Evolutionary conservation across 169 alveolate genomes (phyloP).

Genomic region (Eimeria acervulina): DNA sequence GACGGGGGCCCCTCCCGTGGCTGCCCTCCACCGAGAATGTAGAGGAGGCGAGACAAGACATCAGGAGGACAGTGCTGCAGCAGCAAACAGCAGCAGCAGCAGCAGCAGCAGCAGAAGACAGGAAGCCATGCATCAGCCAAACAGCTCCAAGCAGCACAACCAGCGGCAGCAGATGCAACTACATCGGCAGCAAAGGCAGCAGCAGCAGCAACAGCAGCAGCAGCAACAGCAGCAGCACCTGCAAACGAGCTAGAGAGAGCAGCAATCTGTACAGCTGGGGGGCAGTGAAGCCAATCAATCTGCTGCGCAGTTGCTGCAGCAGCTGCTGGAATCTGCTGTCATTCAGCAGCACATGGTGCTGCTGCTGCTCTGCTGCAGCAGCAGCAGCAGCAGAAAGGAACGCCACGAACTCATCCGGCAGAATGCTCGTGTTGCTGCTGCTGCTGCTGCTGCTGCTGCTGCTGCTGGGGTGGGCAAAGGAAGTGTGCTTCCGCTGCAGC

Average conservation of each 20-base stretch:
- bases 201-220: conserved; percentile 1
- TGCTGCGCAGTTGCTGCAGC: conserved; percentile 33
- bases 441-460: not conserved
- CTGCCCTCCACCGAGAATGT: too few relatives aligned
- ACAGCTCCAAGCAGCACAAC: not conserved
- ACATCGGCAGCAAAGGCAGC: not conserved
- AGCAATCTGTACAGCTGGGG: conserved; percentile 93
- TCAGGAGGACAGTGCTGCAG: too few relatives aligned
- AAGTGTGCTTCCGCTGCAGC: conserved; percentile 38
- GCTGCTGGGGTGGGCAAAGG: conserved; percentile 15
- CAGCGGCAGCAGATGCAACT: too few relatives aligned
- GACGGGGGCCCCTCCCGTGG: too few relatives aligned
- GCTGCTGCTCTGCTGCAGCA: conserved; percentile 28
- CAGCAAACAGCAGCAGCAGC: too few relatives aligned
- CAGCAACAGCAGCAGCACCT: not conserved
- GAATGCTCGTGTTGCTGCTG: too few relatives aligned
- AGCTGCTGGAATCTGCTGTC: conserved; percentile 86
- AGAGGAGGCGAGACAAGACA: too few relatives aligned
- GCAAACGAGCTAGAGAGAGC: conserved; percentile 85
- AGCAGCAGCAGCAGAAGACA: too few relatives aligned
- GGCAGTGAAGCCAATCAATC: not conserved
- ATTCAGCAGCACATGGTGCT: conserved; percentile 89
- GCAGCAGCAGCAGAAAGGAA: not conserved
- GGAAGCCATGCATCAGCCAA: not conserved
- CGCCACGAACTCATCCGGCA: too few relatives aligned